Percentiles rank a stretch among this genome's conserved stretches.
These are phyloP conservation scores for Calophaca sinica DNA, from an alignment of 306 rosid genomes.

Conservation along the genomic window DNA sequence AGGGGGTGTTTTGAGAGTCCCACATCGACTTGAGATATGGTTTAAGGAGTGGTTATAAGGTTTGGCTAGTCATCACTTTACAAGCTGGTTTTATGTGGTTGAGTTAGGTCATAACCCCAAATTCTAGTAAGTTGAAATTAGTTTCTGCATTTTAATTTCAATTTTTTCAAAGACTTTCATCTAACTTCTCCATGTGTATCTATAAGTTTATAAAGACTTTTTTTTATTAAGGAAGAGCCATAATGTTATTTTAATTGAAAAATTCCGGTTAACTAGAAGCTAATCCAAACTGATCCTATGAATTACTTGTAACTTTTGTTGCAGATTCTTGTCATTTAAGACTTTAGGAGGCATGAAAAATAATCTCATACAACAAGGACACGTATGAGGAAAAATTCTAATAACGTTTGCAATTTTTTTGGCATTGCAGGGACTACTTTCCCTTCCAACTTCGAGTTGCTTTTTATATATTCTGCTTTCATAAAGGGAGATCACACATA, in stretches of 20 bases:
- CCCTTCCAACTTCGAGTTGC: constrained; percentile 64
- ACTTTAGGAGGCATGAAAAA: constrained; percentile 9
- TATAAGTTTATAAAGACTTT: background rate
- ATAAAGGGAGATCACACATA: constrained; percentile 85
- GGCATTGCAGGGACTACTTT: constrained; percentile 68
- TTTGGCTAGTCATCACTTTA: too few species aligned
- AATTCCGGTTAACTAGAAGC: background rate
- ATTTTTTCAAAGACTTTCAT: background rate
- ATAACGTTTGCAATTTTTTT: background rate
- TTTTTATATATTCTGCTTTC: constrained; percentile 82
- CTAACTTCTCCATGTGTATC: background rate
- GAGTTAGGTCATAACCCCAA: too few species aligned
- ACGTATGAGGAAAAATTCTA: background rate
- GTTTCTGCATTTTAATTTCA: background rate
- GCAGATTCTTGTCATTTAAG: constrained; percentile 2
- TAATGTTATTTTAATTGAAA: background rate
- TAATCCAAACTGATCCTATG: constrained; percentile 12
- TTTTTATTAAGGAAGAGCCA: background rate
- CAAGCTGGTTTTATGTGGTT: too few species aligned
- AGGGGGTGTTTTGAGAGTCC: too few species aligned
- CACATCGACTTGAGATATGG: too few species aligned
- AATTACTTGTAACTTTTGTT: too few species aligned
- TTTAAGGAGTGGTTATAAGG: too few species aligned
- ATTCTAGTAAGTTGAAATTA: too few species aligned
- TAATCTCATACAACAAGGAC: background rate